Evolutionary conservation across 495 filamentous ascomycete species (phyloP).

Genomic region (Neurospora terricola): DNA sequence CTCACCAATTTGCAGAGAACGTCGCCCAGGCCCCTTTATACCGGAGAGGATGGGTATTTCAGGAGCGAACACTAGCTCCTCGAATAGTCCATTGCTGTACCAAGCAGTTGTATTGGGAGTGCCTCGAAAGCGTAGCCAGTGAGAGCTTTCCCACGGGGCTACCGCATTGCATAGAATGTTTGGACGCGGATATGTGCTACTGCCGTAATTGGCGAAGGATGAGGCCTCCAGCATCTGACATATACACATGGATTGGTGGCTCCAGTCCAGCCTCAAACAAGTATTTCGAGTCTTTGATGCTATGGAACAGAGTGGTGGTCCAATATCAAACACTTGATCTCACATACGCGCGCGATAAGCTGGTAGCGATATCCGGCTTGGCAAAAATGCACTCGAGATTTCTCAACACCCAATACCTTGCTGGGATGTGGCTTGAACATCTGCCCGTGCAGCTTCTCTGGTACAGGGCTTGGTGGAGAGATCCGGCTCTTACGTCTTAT

Average conservation of each 20-base stretch:
- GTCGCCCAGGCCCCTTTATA: background rate
- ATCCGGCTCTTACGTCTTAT: background rate
- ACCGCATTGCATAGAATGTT: background rate
- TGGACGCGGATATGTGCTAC: rapidly evolving
- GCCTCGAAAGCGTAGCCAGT: background rate
- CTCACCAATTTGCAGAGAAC: background rate
- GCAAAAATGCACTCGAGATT: background rate
- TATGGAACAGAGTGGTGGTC: rapidly evolving
- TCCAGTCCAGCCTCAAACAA: rapidly evolving
- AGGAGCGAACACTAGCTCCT: conserved; percentile 1
- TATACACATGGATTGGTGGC: rapidly evolving
- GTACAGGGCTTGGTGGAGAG: background rate
- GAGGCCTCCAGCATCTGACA: rapidly evolving
- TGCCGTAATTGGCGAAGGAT: background rate
- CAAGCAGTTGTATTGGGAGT: conserved; percentile 1
- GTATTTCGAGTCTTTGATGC: background rate
- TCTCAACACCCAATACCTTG: background rate
- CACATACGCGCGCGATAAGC: background rate
- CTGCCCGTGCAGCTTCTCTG: background rate
- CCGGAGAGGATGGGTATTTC: conserved; percentile 1
- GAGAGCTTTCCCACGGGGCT: background rate
- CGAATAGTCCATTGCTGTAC: background rate
- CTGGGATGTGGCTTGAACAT: background rate
- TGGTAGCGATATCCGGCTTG: background rate
- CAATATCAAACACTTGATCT: background rate